Percentiles rank a stretch among this genome's conserved stretches.
These are phyloP conservation scores for Mycosarcoma mackinlayi DNA, from an alignment of 1,284 basidiomycete genomes.

Conservation along the genomic window DNA sequence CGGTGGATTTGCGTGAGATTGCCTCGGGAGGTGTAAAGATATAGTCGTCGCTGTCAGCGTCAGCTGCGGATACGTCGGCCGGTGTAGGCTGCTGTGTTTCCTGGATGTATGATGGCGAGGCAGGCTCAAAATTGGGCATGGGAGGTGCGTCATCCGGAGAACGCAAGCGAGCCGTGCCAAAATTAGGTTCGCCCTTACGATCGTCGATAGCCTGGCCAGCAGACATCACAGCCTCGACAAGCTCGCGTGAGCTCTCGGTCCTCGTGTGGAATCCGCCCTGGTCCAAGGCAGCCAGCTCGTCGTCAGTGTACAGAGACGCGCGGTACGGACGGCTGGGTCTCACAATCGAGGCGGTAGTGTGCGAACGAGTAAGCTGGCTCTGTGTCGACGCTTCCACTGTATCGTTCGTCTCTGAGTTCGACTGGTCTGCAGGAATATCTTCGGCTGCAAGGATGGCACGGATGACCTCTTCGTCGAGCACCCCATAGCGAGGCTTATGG, in stretches of 20 bases:
- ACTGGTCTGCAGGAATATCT: not conserved
- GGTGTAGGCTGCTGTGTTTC: not conserved
- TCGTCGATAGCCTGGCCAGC: not conserved
- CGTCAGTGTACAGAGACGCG: slow-evolving; percentile 52
- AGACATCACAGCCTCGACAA: slow-evolving; percentile 23
- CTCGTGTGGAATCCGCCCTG: slow-evolving; percentile 11
- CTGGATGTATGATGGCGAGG: too few relatives aligned
- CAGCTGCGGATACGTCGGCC: not conserved
- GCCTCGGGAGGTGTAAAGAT: slow-evolving; percentile 22
- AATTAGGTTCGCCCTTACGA: slow-evolving; percentile 15
- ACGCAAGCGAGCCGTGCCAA: slow-evolving; percentile 40
- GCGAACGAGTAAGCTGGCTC: slow-evolving; percentile 27
- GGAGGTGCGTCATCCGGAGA: slow-evolving; percentile 12
- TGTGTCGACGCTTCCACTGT: not conserved
- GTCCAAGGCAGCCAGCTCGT: slow-evolving; percentile 43
- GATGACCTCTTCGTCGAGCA: slow-evolving; percentile 42
- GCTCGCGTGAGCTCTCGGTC: slow-evolving; percentile 45
- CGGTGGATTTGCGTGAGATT: not conserved
- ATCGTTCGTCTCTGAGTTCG: not conserved
- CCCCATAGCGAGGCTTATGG: slow-evolving; percentile 30
- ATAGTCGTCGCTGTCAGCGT: slow-evolving; percentile 16
- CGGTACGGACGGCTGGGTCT: slow-evolving; percentile 45
- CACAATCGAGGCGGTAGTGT: slow-evolving; percentile 27
- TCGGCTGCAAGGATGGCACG: slow-evolving; percentile 36
- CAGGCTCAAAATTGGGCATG: slow-evolving; percentile 15